These are phyloP conservation scores for Salix udensis DNA, from an alignment of 345 rosid species.

Conservation along the genomic window DNA sequence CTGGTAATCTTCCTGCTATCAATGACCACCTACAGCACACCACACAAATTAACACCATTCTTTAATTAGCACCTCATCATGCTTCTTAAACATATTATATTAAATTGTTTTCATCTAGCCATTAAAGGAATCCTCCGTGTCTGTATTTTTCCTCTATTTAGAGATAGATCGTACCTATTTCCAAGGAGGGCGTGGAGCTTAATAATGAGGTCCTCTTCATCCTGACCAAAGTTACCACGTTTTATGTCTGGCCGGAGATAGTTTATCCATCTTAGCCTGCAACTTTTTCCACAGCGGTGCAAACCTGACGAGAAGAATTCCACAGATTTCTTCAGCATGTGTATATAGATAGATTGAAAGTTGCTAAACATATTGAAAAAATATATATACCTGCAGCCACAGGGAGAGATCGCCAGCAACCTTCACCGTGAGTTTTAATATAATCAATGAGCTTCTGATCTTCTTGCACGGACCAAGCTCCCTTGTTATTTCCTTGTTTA, in stretches of 20 bases:
- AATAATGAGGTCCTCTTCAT: conserved; percentile 56
- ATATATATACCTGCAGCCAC: conserved; percentile 28
- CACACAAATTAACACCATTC: not conserved
- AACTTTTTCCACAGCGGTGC: conserved; percentile 63
- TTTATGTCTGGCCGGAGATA: conserved; percentile 53
- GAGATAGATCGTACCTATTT: conserved; percentile 34
- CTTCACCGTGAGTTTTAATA: conserved; percentile 40
- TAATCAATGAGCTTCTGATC: conserved; percentile 37
- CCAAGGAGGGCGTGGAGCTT: conserved; percentile 61
- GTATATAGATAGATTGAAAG: not conserved
- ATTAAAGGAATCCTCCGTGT: not conserved
- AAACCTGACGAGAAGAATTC: conserved; percentile 33
- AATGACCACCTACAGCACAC: conserved; percentile 29
- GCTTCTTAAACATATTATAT: not conserved
- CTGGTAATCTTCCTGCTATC: conserved; percentile 31
- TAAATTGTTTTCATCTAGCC: not conserved
- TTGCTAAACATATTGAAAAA: too few species aligned
- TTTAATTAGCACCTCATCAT: too few species aligned
- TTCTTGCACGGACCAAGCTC: conserved; percentile 51
- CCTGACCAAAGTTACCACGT: conserved; percentile 44
- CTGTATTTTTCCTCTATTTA: not conserved
- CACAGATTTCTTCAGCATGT: too few species aligned
- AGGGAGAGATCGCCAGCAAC: conserved; percentile 41
- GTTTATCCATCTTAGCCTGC: conserved; percentile 62
- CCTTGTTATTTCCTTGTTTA: conserved; percentile 28